Evolutionary conservation across 2,329 filamentous ascomycete species (phyloP).

Genomic region (Verticillium nonalfalfae): DNA sequence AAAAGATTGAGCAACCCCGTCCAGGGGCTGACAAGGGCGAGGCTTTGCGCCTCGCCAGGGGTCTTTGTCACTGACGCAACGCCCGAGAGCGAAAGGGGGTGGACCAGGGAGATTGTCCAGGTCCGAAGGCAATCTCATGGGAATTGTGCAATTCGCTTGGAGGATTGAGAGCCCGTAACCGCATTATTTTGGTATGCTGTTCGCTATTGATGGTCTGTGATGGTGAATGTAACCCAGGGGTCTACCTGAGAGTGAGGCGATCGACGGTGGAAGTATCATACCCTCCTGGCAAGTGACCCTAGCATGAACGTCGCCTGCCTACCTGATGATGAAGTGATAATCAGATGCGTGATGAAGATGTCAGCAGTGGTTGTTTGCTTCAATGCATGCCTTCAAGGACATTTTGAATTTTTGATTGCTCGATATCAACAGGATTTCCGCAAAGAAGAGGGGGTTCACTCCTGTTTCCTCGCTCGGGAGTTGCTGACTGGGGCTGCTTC

Average conservation of each 20-base stretch:
- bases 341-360: background rate
- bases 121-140: constrained; percentile 1
- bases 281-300: background rate
- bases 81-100: background rate
- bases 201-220: background rate
- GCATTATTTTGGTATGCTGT: background rate
- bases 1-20: background rate
- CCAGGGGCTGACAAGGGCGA: background rate
- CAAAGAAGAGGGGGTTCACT: background rate
- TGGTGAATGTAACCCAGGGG: background rate
- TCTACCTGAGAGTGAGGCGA: background rate
- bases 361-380: background rate
- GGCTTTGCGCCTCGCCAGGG: background rate
- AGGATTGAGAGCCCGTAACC: background rate
- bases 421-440: no score
- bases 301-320: background rate
- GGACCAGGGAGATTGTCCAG: constrained; percentile 2
- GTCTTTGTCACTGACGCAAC: background rate
- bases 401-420: no score
- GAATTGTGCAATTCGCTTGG: background rate
- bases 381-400: background rate
- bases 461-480: background rate
- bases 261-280: background rate
- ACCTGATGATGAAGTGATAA: background rate
- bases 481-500: background rate